Conservation (phyloP, 2,329 filamentous ascomycete species). For the Aspergillus alliaceus region DNA sequence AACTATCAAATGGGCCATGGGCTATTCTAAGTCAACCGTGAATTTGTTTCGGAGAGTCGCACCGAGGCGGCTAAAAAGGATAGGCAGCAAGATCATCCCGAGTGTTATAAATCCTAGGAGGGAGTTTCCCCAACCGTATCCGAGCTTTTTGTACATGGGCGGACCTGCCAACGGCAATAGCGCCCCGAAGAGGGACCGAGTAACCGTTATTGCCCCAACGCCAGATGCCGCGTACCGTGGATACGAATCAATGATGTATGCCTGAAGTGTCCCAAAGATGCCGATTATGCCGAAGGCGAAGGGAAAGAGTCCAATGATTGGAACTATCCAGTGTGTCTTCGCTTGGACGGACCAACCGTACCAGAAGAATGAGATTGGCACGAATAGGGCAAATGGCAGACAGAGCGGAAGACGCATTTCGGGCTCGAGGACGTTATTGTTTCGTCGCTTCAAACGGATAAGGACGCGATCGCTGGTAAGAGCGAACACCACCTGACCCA, state of each 20-base stretch:
- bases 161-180: conserved; percentile 4
- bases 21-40: background rate
- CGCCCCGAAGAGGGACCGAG: conserved; percentile 46
- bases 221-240: conserved; percentile 48
- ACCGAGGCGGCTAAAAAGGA: background rate
- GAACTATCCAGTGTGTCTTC: conserved; percentile 56
- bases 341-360: conserved; percentile 59
- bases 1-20: background rate
- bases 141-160: conserved; percentile 3
- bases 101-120: conserved; percentile 5
- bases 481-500: conserved; percentile 36
- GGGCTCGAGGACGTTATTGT: conserved; percentile 42
- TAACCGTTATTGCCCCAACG: conserved; percentile 53
- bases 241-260: conserved; percentile 62
- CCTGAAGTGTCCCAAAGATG: conserved; percentile 55
- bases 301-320: conserved; percentile 57
- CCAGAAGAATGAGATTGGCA: conserved; percentile 57
- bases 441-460: conserved; percentile 24
- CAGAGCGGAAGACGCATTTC: conserved; percentile 55
- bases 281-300: conserved; percentile 56
- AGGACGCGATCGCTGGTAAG: conserved; percentile 30
- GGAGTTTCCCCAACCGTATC: conserved; percentile 8
- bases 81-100: background rate
- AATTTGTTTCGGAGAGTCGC: background rate
- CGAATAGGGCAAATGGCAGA: conserved; percentile 53